Percentiles rank a stretch among this genome's conserved stretches.
These are phyloP conservation scores for Xylariaceae sp. DNA, from an alignment of 2,329 filamentous ascomycete genomes.

Conservation along the genomic window DNA sequence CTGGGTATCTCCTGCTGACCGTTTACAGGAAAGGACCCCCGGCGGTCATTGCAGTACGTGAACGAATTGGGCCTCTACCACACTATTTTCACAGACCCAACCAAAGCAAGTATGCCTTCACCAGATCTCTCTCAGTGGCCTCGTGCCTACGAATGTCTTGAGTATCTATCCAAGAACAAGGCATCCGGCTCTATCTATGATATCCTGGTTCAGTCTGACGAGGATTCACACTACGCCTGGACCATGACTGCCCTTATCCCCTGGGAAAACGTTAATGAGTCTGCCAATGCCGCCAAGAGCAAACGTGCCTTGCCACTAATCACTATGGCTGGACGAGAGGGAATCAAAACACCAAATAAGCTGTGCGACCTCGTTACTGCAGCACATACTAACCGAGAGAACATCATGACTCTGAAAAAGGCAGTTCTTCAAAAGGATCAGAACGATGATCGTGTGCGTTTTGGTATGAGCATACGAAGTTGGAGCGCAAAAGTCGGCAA, in stretches of 20 bases:
- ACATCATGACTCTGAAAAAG: slow-evolving; percentile 60
- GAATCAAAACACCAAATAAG: slow-evolving; percentile 75
- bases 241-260: slow-evolving; percentile 68
- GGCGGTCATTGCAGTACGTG: slow-evolving; percentile 44
- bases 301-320: slow-evolving; percentile 55
- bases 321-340: slow-evolving; percentile 64
- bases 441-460: slow-evolving; percentile 51
- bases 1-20: slow-evolving; percentile 5
- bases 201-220: slow-evolving; percentile 55
- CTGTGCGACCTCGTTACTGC: slow-evolving; percentile 62
- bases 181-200: slow-evolving; percentile 45
- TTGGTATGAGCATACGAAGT: slow-evolving; percentile 68
- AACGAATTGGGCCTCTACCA: slow-evolving; percentile 63
- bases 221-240: slow-evolving; percentile 71
- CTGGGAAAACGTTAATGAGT: slow-evolving; percentile 54
- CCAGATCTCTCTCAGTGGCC: slow-evolving; percentile 59
- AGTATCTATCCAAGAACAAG: slow-evolving; percentile 42
- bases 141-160: slow-evolving; percentile 58
- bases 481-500: slow-evolving; percentile 60
- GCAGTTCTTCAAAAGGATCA: slow-evolving; percentile 43
- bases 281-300: slow-evolving; percentile 35
- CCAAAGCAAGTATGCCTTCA: slow-evolving; percentile 42
- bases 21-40: slow-evolving; percentile 29
- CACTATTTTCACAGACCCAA: slow-evolving; percentile 68
- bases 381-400: slow-evolving; percentile 54